These are phyloP conservation scores for Nicotiana sylvestris DNA, from an alignment of 257 asterid genomes.

Conservation along the genomic window DNA sequence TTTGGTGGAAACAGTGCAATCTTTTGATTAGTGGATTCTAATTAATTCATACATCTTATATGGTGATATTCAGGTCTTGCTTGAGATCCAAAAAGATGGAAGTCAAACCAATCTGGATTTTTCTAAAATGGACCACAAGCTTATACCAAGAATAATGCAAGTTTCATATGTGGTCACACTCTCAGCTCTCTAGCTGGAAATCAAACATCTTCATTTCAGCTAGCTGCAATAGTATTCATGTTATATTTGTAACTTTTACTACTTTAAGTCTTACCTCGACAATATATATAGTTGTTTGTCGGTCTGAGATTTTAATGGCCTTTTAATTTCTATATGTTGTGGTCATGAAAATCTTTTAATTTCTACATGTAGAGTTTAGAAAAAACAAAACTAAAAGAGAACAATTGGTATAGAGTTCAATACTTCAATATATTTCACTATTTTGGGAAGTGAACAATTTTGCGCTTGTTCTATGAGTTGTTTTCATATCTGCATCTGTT, in stretches of 20 bases:
- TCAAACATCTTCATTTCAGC: not conserved
- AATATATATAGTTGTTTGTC: no score
- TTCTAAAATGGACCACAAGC: no score
- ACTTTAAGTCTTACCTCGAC: not conserved
- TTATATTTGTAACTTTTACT: not conserved
- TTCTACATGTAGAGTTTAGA: not conserved
- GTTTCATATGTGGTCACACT: not conserved
- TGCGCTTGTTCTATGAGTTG: no score
- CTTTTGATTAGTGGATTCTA: not conserved
- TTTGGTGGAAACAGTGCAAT: not conserved
- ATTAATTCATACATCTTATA: no score
- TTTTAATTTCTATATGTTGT: no score
- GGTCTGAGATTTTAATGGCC: not conserved
- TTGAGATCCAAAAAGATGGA: no score
- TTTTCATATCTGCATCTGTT: no score
- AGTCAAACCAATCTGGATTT: no score
- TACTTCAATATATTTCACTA: not conserved
- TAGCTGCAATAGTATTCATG: not conserved
- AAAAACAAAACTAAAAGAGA: not conserved
- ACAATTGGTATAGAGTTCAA: not conserved
- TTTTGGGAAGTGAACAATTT: no score
- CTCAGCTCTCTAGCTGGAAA: not conserved
- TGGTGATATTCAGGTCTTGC: no score
- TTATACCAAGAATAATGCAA: not conserved
- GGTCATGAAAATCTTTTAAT: no score